Percentiles rank a stretch among this genome's conserved stretches.
Conservation (phyloP, 1,284 basidiomycete genomes). For the Fistulinella staudtii region DNA sequence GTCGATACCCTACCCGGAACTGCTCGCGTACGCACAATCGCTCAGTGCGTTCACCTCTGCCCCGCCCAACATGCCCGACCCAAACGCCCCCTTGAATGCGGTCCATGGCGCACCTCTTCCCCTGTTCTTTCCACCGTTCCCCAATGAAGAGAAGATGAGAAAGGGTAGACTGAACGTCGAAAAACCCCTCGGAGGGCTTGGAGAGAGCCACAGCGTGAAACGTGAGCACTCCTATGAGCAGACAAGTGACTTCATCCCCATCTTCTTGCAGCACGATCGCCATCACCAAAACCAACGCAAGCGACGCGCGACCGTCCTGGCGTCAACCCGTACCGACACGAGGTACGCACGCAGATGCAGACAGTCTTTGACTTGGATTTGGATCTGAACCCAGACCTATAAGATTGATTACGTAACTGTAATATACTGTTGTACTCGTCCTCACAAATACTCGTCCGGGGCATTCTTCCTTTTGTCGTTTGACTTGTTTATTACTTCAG, state of each 20-base stretch:
- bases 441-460: constrained; percentile 4
- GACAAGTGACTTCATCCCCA: background rate
- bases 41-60: constrained; percentile 79
- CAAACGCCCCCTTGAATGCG: constrained; percentile 34
- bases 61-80: constrained; percentile 76
- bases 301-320: constrained; percentile 46
- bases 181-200: constrained; percentile 67
- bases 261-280: constrained; percentile 38
- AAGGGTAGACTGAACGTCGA: constrained; percentile 72
- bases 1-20: constrained; percentile 73
- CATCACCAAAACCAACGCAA: constrained; percentile 50
- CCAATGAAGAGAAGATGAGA: constrained; percentile 84
- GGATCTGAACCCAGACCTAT: constrained; percentile 72
- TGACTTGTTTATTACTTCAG: constrained; percentile 25
- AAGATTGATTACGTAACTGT: constrained; percentile 27
- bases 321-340: constrained; percentile 65
- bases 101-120: constrained; percentile 67
- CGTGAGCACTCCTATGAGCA: constrained; percentile 42
- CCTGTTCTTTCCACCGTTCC: constrained; percentile 80
- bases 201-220: constrained; percentile 75
- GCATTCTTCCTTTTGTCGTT: background rate
- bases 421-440: constrained; percentile 5
- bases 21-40: constrained; percentile 76
- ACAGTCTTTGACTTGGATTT: constrained; percentile 70
- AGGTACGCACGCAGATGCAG: constrained; percentile 54